Evolutionary conservation across 805 yeast species (phyloP).

Genomic region (Yamadazyma laniorum): DNA sequence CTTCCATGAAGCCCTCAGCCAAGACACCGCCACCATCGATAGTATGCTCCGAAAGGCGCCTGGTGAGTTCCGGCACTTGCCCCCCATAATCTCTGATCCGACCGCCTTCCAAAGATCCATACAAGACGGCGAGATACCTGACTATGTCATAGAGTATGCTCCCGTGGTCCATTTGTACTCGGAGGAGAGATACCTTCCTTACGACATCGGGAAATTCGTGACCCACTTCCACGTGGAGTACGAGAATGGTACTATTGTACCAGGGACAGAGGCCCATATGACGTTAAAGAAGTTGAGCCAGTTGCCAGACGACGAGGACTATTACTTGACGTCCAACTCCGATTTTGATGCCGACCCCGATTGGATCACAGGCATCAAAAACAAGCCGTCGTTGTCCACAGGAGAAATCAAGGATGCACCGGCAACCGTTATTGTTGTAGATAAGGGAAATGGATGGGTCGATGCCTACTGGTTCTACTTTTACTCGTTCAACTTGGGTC

Average conservation of each 20-base stretch:
- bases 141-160: slow-evolving; percentile 58
- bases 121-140: slow-evolving; percentile 57
- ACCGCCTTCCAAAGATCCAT: slow-evolving; percentile 35
- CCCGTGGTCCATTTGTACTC: slow-evolving; percentile 86
- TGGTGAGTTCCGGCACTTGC: slow-evolving; percentile 24
- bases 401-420: slow-evolving; percentile 79
- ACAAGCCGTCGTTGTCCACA: slow-evolving; percentile 65
- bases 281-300: slow-evolving; percentile 23
- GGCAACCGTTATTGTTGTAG: slow-evolving; percentile 77
- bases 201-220: slow-evolving; percentile 71
- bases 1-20: neutral
- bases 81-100: slow-evolving; percentile 39
- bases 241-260: slow-evolving; percentile 44
- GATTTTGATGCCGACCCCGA: slow-evolving; percentile 73
- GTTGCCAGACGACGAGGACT: slow-evolving; percentile 27
- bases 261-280: slow-evolving; percentile 32
- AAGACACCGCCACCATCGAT: slow-evolving; percentile 15
- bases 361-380: slow-evolving; percentile 76
- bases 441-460: slow-evolving; percentile 91
- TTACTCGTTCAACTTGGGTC: slow-evolving; percentile 91
- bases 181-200: slow-evolving; percentile 84
- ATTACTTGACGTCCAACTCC: slow-evolving; percentile 62
- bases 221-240: slow-evolving; percentile 59
- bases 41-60: slow-evolving; percentile 26
- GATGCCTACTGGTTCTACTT: slow-evolving; percentile 97